Conservation (phyloP, 140 eudicot species). For the Flaveria floridana region DNA sequence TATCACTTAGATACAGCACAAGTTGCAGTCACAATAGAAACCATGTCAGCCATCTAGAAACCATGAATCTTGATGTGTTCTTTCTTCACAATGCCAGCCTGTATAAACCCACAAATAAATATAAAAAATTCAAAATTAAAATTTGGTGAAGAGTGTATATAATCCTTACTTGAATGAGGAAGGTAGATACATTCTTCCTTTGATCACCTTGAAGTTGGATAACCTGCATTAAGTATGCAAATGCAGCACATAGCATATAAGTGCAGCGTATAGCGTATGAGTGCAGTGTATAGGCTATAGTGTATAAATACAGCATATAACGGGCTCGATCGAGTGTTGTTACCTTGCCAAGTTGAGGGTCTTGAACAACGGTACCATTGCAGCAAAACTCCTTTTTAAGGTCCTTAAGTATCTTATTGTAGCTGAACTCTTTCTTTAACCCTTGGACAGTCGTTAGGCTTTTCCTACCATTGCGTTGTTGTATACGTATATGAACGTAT, state of each 20-base stretch:
- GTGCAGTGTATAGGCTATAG: background rate
- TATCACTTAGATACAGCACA: constrained; percentile 41
- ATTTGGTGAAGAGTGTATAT: background rate
- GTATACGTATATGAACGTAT: constrained; percentile 71
- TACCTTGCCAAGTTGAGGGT: constrained; percentile 78
- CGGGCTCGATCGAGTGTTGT: background rate
- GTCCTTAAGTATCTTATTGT: constrained; percentile 56
- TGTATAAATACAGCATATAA: background rate
- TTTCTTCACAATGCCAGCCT: constrained; percentile 95
- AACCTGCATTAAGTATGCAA: constrained; percentile 35
- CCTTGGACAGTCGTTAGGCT: constrained; percentile 79
- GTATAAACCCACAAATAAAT: background rate
- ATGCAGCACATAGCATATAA: background rate
- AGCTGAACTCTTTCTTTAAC: constrained; percentile 61
- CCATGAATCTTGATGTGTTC: constrained; percentile 90
- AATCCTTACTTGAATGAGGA: constrained; percentile 52
- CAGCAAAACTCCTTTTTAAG: constrained; percentile 71
- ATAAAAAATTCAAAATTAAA: background rate
- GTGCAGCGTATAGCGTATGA: background rate
- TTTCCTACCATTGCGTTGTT: constrained; percentile 74
- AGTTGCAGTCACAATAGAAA: constrained; percentile 37
- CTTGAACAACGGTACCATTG: constrained; percentile 85
- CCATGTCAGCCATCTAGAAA: constrained; percentile 49
- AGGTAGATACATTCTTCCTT: constrained; percentile 62
- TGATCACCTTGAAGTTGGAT: constrained; percentile 73